Base-by-base conservation (phyloP, 257 asterid species). In the Penstemon davidsonii region DNA sequence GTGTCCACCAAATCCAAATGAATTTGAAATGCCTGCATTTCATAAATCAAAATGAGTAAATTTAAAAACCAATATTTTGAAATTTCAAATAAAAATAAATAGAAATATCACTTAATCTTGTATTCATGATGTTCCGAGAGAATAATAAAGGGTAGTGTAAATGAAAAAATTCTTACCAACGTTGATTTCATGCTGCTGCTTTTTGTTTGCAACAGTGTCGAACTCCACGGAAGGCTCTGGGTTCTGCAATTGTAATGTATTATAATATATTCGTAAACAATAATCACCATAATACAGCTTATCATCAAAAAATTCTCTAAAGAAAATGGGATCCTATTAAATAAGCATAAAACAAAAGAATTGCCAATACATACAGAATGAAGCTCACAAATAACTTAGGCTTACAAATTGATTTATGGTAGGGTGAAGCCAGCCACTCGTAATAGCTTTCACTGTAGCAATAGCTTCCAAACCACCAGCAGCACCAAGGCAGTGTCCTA, bases 401-500 rank as follows among this genome's bases (percentile, higher is more conserved):
- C 88, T 63, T 78, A 91, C 96, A 54, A 85, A 87, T 79, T 91
- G 98, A 66, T 91, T 91, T 9, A 91, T 87, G 63, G 94, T 78
- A 54, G 98, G 96, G 81, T 91, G 98, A 67, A 91, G 81, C 98
- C 98, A 91, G 76, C 98, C 98, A 1, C 94, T 87, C 53, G 91
- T 92, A 59, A 86, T 79, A 70, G 98, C 96, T 81, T 89, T 89
- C 54, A 92, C 79, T 40, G 96, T 74, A 49, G 98, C 98, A 46
- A 92, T 92, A 73, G 98, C 96, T 82, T 92, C 98, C 73, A 92
- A 77, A 61, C 98, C 98, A 78, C 98, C 98, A 62, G 98, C 95
- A 74, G 96, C 98, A 65, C 96, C 98, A 41, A 91, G 91, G 75
- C 96, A 91, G 66, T 91, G 98, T 64, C 98, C 98, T 64, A 91